phyloP scores from a whole-genome alignment of 2,329 filamentous ascomycete species.

The Fragosphaeria purpurea region DNA sequence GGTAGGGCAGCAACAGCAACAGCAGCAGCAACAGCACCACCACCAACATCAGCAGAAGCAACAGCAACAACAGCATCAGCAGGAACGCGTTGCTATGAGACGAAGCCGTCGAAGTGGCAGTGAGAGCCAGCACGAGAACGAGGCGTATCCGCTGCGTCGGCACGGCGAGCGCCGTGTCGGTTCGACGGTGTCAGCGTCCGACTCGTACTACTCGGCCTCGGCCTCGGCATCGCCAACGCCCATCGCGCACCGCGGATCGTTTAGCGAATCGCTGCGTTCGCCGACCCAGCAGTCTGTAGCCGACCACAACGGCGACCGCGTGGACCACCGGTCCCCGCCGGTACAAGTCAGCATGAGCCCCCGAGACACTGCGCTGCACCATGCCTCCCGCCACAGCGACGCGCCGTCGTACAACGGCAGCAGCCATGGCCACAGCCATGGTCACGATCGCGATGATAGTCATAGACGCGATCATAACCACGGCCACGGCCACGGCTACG shows the following conservation, averaged over 20 bases:
- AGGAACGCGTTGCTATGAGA: too few species aligned
- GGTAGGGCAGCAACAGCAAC: not conserved
- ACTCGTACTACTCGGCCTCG: conserved; percentile 33
- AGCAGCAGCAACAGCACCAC: conserved; percentile 28
- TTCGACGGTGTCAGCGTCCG: conserved; percentile 36
- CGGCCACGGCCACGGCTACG: too few species aligned
- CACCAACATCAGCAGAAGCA: conserved; percentile 19
- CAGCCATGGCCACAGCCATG: too few species aligned
- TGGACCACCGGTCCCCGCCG: conserved; percentile 20
- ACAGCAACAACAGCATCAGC: conserved; percentile 19
- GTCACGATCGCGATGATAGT: too few species aligned
- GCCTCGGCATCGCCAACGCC: conserved; percentile 28
- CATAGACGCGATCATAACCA: too few species aligned
- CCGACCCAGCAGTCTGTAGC: conserved; percentile 30
- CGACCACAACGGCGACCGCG: conserved; percentile 13
- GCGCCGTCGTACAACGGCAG: too few species aligned
- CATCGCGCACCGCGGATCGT: conserved; percentile 24
- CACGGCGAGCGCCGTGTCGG: conserved; percentile 35
- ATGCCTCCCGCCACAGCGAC: conserved; percentile 18
- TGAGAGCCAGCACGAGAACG: conserved; percentile 35
- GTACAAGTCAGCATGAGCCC: conserved; percentile 14
- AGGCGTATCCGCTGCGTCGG: conserved; percentile 14
- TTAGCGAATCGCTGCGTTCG: conserved; percentile 35
- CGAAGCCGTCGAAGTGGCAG: conserved; percentile 34
- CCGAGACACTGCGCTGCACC: conserved; percentile 10